phyloP scores from a whole-genome alignment of 805 yeast species.

The Scheffersomyces amazonensis region DNA sequence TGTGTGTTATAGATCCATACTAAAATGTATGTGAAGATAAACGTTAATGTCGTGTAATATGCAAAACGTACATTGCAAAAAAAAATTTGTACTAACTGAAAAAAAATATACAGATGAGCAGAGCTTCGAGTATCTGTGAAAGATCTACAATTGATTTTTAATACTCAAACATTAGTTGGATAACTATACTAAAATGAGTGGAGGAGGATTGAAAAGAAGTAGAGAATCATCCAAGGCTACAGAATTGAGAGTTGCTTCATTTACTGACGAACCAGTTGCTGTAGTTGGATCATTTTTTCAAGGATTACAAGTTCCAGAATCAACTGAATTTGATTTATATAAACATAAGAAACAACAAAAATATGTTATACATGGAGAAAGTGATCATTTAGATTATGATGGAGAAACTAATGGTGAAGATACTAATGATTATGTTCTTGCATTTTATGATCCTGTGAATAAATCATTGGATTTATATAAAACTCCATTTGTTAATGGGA shows the following conservation, averaged over 20 bases:
- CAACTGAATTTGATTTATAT: conserved; percentile 62
- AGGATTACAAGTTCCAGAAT: conserved; percentile 62
- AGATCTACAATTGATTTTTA: too few relatives aligned
- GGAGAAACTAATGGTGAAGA: conserved; percentile 43
- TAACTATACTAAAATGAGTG: too few relatives aligned
- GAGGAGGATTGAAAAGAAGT: neutral
- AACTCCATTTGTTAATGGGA: conserved; percentile 59
- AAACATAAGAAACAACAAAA: conserved; percentile 42
- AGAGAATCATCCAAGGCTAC: conserved; percentile 25
- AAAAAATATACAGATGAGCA: too few relatives aligned
- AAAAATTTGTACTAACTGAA: too few relatives aligned
- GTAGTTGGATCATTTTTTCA: conserved; percentile 76
- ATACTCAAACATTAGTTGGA: too few relatives aligned
- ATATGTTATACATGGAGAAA: conserved; percentile 73
- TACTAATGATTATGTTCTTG: conserved; percentile 62
- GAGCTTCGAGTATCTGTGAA: too few relatives aligned
- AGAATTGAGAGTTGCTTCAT: conserved; percentile 37
- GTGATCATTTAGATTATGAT: conserved; percentile 66
- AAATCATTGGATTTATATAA: conserved; percentile 63
- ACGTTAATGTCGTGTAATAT: too few relatives aligned
- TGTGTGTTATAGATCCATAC: too few relatives aligned
- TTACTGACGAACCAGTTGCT: conserved; percentile 44
- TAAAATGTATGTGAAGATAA: too few relatives aligned
- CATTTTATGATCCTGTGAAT: conserved; percentile 69
- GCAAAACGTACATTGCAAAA: too few relatives aligned